Percentiles rank a stretch among this genome's conserved stretches.
Conservation (phyloP, 805 yeast species). For the Wickerhamomyces kurtzmanii region DNA sequence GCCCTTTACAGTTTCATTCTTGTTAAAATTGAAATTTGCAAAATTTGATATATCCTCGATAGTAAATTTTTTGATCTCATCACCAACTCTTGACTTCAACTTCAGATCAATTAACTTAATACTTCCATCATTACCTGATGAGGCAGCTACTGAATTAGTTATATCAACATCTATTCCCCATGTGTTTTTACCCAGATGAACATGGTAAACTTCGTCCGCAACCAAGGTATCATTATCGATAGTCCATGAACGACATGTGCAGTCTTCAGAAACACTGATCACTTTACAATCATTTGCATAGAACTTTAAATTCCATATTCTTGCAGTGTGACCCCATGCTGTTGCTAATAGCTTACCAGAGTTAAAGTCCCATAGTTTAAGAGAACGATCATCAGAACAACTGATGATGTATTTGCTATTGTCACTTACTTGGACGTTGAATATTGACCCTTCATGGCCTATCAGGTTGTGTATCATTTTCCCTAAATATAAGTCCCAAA, state of each 20-base stretch:
- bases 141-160: slow-evolving; percentile 41
- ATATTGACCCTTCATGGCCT: slow-evolving; percentile 88
- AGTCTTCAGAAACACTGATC: slow-evolving; percentile 78
- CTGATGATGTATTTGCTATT: slow-evolving; percentile 51
- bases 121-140: slow-evolving; percentile 94
- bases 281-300: slow-evolving; percentile 27
- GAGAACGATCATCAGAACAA: slow-evolving; percentile 92
- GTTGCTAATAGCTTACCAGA: slow-evolving; percentile 53
- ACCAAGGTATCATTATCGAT: slow-evolving; percentile 19
- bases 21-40: slow-evolving; percentile 17
- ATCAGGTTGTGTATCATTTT: slow-evolving; percentile 43
- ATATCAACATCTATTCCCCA: slow-evolving; percentile 69
- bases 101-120: slow-evolving; percentile 51
- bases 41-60: slow-evolving; percentile 23
- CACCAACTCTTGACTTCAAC: slow-evolving; percentile 18
- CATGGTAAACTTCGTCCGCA: slow-evolving; percentile 37
- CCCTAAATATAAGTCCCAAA: slow-evolving; percentile 54
- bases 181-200: slow-evolving; percentile 77
- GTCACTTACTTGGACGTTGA: slow-evolving; percentile 58
- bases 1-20: slow-evolving; percentile 53
- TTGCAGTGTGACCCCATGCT: slow-evolving; percentile 96
- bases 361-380: slow-evolving; percentile 59
- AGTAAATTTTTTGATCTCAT: slow-evolving; percentile 17
- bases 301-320: slow-evolving; percentile 81
- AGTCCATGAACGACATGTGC: slow-evolving; percentile 75